Base-by-base conservation (phyloP, 306 rosid species). In the Parietaria judaica region DNA sequence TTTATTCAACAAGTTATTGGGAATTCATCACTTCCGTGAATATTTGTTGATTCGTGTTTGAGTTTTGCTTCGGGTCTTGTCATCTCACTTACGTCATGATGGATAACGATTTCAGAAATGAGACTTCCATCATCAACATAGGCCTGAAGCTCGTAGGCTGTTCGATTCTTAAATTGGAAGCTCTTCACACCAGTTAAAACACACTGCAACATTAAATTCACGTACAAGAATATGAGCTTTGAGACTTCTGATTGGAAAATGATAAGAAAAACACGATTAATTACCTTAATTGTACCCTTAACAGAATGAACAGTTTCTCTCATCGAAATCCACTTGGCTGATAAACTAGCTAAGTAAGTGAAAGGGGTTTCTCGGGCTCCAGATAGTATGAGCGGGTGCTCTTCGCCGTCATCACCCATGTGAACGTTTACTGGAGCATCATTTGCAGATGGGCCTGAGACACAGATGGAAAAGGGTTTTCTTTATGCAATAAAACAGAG, bases 61-160 rank as follows among this genome's bases (percentile, higher is more conserved):
- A 23, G 31, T 23, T 23, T 23, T 23, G 31, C 31, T 2, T 23
- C 31, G 31, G 31, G 31, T 23, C 31, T 2, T 23, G 31, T 23
- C 31, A 23, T 23, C 31, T 44, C 63, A 75, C 96, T 83, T 80
- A 92, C 98, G 15, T 85, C 70, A 51, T 82, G 95, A 76, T 84
- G 81, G 46, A 92, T 77, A 58, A 80, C 72, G 54, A 88, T 75
- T 84, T 88, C 96, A 36, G 85, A 70, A 62, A 92, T 92, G 76
- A 92, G 89, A 70, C 96, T 84, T 39, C 98, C 98, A 54, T 92
- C 98, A 61, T 92, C 98, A 48, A 92, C 80, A 70, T 81, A 87
- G 41, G 64, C 96, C 69, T 38, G 82, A 66, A 92, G 98, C 50
- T 92, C 92, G 47, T 81, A 92, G 39, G 81, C 73, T 66, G 76